phyloP scores from a whole-genome alignment of 1,139 yeast genomes.

The Hemisphaericaspora subhashii region DNA sequence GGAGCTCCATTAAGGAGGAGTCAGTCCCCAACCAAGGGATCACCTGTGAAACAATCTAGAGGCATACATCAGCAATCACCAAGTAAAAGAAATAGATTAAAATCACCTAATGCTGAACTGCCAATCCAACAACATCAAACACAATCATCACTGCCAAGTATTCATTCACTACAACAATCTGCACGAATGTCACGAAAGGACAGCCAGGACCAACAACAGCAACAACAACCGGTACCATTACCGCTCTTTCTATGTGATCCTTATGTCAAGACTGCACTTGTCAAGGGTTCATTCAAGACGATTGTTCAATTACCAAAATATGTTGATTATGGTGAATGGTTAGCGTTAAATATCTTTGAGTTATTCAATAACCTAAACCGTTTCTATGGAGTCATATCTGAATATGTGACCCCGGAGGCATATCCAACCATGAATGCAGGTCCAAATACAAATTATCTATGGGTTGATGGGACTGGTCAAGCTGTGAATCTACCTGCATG shows the following conservation, averaged over 20 bases:
- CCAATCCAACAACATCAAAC: conserved; percentile 23
- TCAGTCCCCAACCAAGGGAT: conserved; percentile 31
- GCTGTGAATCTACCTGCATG: conserved; percentile 87
- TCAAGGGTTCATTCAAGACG: conserved; percentile 96
- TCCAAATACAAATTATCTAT: conserved; percentile 82
- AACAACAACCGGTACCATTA: conserved; percentile 15
- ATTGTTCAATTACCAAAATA: conserved; percentile 93
- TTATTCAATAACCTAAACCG: conserved; percentile 82
- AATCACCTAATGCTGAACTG: conserved; percentile 10
- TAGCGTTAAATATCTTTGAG: conserved; percentile 90
- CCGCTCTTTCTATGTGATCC: conserved; percentile 89
- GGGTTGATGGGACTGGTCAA: conserved; percentile 82
- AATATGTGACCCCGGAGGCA: conserved; percentile 83
- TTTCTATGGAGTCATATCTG: conserved; percentile 85
- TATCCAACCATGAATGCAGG: conserved; percentile 97
- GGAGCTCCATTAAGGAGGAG: conserved; percentile 27
- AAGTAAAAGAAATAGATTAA: conserved; percentile 27
- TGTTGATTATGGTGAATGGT: conserved; percentile 94
- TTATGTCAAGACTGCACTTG: conserved; percentile 88
- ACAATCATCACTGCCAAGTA: conserved; percentile 10
- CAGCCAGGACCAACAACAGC: not conserved
- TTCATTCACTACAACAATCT: conserved; percentile 1
- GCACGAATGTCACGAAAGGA: conserved; percentile 1
- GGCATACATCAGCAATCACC: conserved; percentile 29
- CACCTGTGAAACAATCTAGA: conserved; percentile 31